phyloP scores from a whole-genome alignment of 2,329 filamentous ascomycete genomes.

The Magnaporthiopsis incrustans region DNA sequence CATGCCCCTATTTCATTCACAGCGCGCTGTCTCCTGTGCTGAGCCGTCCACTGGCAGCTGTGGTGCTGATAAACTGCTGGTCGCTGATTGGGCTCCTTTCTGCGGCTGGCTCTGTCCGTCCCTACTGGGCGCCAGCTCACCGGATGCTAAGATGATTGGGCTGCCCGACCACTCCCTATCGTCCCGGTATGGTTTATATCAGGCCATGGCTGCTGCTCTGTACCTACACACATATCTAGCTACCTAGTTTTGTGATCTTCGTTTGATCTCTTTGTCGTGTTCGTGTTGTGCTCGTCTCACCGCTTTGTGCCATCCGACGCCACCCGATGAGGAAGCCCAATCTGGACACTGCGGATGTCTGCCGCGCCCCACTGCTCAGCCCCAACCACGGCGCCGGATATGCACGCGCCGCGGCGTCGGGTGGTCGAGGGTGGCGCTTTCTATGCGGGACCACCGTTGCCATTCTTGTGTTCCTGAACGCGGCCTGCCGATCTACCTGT shows the following conservation, averaged over 20 bases:
- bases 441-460: background rate
- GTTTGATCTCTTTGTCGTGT: too few species aligned
- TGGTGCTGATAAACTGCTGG: background rate
- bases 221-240: too few species aligned
- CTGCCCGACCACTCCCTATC: too few species aligned
- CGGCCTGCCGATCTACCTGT: background rate
- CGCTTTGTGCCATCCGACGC: too few species aligned
- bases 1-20: too few species aligned
- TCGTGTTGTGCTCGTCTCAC: background rate
- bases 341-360: background rate
- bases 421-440: background rate
- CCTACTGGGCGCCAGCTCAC: background rate
- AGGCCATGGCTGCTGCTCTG: background rate
- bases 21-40: background rate
- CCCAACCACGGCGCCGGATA: background rate
- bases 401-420: too few species aligned
- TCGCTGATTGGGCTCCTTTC: background rate
- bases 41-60: background rate
- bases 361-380: background rate
- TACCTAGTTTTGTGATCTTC: background rate
- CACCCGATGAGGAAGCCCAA: background rate
- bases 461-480: background rate
- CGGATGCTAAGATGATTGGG: too few species aligned
- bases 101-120: background rate
- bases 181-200: background rate